Evolutionary conservation across 116 monocot genomes (phyloP), one percentile per base, ranked within the genome.

Genomic region (Thalassia testudinum): DNA sequence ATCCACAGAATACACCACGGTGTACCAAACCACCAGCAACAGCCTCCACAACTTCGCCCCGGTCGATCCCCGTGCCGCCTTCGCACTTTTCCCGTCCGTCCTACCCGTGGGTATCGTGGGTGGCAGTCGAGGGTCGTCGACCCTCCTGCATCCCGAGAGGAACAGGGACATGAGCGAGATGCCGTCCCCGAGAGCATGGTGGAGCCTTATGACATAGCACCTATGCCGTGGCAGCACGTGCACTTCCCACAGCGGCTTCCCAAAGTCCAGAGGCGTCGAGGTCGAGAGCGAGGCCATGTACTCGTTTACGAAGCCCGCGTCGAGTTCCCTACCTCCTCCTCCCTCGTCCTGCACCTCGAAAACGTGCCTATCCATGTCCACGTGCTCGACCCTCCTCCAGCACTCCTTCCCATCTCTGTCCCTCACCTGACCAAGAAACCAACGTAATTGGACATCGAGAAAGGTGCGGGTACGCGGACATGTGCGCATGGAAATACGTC

Each of bases 171-270:
- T 63, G 24, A 73, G 62, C 7, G 78, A 65, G 21, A 56, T 43
- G 43, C 74, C 78, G 42, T 79, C 78, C 2, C 74, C 78, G 29
- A 79, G 56, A 16, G 78, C 70, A 59, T 79, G 78, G 66, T 74
- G 70, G 59, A 79, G 14, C 42, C 73, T 66, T 5, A 79, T 30
- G 22, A 74, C 50, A 23, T 43, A 34, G 62, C 73, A 52, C 50
- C 53, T 24, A 48, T 62, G 57, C n/a, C 43, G 8, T 45, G 52
- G 49, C 49, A 79, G 62, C 18, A 79, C 5, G 62, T 70, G 78
- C 11, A 70, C n/a, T 28, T 79, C 70, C 78, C 78, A 79, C 7
- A 70, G 59, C 12, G 78, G 78, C 50, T 62, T 62, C 18, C 57
- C 54, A 17, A 40, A 6, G 52, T 51, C 54, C 19, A 74, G 38